A percentile compares a stretch with the other conserved stretches of the same genome.
phyloP scores from a whole-genome alignment of 192 early-diverging fungal species.

The Backusella parvicylindrica region DNA sequence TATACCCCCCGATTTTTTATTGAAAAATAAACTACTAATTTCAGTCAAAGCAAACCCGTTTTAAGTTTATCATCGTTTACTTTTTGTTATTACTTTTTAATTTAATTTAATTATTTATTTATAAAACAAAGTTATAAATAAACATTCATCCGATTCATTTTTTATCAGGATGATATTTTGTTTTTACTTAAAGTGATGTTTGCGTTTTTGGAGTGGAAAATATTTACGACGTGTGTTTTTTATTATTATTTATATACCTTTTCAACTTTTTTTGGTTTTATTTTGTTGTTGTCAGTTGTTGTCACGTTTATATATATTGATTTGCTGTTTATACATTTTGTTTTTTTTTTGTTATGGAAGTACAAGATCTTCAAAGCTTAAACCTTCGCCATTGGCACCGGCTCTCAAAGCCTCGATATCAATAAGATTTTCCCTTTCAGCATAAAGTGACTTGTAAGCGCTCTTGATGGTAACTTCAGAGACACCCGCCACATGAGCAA shows the following conservation, averaged over 20 bases:
- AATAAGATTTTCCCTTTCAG: constrained; percentile 52
- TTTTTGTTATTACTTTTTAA: no score
- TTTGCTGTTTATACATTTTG: background rate
- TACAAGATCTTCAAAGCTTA: constrained; percentile 6
- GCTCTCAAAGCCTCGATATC: constrained; percentile 36
- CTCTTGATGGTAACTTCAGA: constrained; percentile 94
- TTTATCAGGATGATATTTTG: no score
- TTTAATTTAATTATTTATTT: background rate
- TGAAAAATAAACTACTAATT: no score
- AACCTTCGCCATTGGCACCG: background rate
- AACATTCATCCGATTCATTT: background rate
- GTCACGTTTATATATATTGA: background rate
- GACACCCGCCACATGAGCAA: constrained; percentile 83
- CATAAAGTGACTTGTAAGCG: constrained; percentile 71
- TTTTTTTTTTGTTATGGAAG: background rate
- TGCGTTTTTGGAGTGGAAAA: no score
- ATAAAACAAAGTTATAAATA: background rate
- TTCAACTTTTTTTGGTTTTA: no score
- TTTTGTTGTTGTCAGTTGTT: no score
- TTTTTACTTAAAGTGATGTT: no score
- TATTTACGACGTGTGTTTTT: no score
- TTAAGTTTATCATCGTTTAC: background rate
- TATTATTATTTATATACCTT: no score
- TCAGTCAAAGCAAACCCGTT: background rate
- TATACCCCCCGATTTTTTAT: background rate